Percentiles rank a stretch among this genome's conserved stretches.
These are phyloP conservation scores for Calonectria multiphialidica DNA, from an alignment of 2,329 filamentous ascomycete genomes.

Conservation along the genomic window DNA sequence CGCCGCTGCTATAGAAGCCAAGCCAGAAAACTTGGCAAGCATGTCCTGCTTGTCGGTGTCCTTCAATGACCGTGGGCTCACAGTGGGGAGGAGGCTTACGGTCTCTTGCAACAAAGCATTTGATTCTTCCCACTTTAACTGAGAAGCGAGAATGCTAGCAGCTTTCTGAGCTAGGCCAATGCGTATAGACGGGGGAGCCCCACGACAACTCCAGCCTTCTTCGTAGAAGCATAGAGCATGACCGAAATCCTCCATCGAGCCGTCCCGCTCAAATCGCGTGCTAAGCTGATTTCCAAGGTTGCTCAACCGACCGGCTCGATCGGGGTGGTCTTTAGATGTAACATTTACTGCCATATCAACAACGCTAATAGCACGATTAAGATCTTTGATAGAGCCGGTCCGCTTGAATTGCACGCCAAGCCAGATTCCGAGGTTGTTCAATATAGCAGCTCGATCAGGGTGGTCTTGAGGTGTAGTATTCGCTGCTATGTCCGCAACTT, in stretches of 20 bases:
- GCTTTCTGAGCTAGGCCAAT: neutral
- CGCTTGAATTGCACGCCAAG: neutral
- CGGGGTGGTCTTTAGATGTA: neutral
- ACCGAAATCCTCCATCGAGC: neutral
- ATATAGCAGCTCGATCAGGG: neutral
- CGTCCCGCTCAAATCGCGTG: neutral
- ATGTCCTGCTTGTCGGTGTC: conserved; percentile 2
- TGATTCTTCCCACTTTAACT: neutral
- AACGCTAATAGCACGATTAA: neutral
- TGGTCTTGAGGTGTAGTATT: neutral
- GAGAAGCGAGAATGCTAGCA: neutral
- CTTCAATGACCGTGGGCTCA: neutral
- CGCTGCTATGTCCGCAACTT: neutral
- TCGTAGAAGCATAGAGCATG: neutral
- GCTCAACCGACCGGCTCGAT: neutral
- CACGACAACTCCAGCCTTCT: neutral
- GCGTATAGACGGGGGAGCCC: neutral
- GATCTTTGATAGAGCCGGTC: neutral
- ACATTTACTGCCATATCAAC: neutral
- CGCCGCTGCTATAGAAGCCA: neutral
- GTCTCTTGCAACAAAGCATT: neutral
- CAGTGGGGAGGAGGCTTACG: neutral
- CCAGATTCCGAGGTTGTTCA: neutral
- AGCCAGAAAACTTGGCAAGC: neutral
- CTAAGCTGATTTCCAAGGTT: neutral